A percentile compares a stretch with the other conserved stretches of the same genome.
phyloP scores from a whole-genome alignment of 2,329 filamentous ascomycete genomes.

The Sporothrix variecibatus region DNA sequence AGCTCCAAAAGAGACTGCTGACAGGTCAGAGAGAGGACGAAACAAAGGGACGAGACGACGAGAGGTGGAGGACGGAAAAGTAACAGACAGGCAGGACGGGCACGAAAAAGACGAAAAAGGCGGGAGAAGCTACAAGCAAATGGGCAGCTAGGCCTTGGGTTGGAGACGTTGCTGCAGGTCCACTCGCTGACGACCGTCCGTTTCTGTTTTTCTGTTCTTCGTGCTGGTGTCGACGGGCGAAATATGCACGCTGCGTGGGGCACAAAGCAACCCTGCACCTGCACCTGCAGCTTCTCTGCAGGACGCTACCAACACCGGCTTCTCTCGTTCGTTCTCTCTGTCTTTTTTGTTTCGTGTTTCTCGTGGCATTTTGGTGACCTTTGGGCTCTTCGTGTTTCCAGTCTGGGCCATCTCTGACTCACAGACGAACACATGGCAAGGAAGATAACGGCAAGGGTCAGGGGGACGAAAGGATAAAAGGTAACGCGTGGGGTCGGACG shows the following conservation, averaged over 20 bases:
- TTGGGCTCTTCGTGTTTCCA: not conserved
- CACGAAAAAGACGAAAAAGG: not conserved
- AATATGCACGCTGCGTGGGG: not conserved
- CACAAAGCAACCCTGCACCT: not conserved
- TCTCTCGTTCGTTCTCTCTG: not conserved
- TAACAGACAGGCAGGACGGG: not conserved
- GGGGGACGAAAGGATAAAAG: not conserved
- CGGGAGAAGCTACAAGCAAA: not conserved
- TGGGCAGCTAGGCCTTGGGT: slow-evolving; percentile 19
- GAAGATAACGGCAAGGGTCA: not conserved
- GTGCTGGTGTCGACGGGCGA: not conserved
- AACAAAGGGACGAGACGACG: not conserved
- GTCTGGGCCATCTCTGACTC: slow-evolving; percentile 19
- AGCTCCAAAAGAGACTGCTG: slow-evolving; percentile 6
- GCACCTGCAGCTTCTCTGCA: not conserved
- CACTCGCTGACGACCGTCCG: slow-evolving; percentile 27
- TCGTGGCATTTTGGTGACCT: not conserved
- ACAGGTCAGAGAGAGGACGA: not conserved
- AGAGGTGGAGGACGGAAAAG: not conserved
- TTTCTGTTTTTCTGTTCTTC: not conserved
- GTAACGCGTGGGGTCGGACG: slow-evolving; percentile 6
- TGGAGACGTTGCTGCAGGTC: slow-evolving; percentile 27
- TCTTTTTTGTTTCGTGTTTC: not conserved
- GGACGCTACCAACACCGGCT: not conserved
- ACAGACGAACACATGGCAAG: slow-evolving; percentile 25